Conservation (phyloP, 345 rosid genomes). For the Hibiscus tridactylites region DNA sequence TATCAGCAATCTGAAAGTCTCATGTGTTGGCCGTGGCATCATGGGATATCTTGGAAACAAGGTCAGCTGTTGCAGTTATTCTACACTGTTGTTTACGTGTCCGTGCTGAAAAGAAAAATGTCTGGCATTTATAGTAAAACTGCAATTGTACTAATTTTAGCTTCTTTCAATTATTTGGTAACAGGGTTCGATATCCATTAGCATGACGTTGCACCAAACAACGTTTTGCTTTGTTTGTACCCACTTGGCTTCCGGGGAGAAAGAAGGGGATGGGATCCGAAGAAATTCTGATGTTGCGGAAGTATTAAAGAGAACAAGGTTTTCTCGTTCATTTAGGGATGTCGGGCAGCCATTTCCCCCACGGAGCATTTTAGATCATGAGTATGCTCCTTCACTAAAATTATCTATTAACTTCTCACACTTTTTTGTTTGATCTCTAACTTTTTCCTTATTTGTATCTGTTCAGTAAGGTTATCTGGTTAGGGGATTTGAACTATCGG, state of each 20-base stretch:
- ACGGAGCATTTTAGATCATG: slow-evolving; percentile 62
- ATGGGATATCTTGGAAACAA: slow-evolving; percentile 97
- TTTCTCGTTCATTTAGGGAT: slow-evolving; percentile 37
- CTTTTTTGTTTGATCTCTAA: background rate
- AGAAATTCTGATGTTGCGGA: slow-evolving; percentile 79
- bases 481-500: slow-evolving; percentile 94
- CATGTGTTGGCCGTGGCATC: slow-evolving; percentile 87
- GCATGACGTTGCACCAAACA: slow-evolving; percentile 63
- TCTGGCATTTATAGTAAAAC: background rate
- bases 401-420: background rate
- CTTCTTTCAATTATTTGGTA: background rate
- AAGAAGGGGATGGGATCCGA: slow-evolving; percentile 72
- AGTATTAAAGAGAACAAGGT: slow-evolving; percentile 71
- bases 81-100: background rate
- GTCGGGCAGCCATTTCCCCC: slow-evolving; percentile 30
- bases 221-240: slow-evolving; percentile 83
- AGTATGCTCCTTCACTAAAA: slow-evolving; percentile 38
- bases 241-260: slow-evolving; percentile 88
- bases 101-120: background rate
- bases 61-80: slow-evolving; percentile 29
- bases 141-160: background rate
- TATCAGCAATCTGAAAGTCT: slow-evolving; percentile 61
- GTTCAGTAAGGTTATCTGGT: slow-evolving; percentile 78
- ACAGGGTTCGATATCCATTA: slow-evolving; percentile 85
- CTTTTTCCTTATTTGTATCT: background rate